Conservation (phyloP, 306 rosid genomes). For the Castanea crenata region DNA sequence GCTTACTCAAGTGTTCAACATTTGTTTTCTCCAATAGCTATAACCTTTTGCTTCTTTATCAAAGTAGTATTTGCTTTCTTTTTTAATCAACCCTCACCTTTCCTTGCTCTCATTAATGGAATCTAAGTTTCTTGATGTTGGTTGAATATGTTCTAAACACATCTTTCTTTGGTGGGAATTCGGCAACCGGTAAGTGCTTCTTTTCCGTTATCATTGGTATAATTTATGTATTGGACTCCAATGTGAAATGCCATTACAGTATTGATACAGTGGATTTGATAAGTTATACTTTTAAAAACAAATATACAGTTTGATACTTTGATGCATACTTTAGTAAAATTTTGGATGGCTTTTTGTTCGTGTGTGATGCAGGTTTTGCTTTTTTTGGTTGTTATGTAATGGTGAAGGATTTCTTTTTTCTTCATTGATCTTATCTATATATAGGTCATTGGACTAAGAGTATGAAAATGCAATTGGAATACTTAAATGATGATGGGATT, state of each 20-base stretch:
- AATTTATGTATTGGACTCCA: neutral
- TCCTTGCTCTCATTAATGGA: constrained; percentile 18
- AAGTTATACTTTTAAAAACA: neutral
- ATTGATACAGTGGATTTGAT: neutral
- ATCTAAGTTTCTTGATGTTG: constrained; percentile 23
- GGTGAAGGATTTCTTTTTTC: constrained; percentile 15
- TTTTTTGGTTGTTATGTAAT: constrained; percentile 10
- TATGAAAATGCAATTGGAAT: neutral
- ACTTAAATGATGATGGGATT: neutral
- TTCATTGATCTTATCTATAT: neutral
- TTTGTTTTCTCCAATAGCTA: neutral
- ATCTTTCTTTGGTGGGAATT: constrained; percentile 13
- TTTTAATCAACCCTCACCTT: constrained; percentile 12
- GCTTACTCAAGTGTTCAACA: too few relatives aligned
- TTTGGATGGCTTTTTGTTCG: constrained; percentile 1
- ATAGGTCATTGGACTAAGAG: neutral
- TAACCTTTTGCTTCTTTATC: neutral
- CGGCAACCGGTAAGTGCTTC: constrained; percentile 9
- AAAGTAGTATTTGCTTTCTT: neutral
- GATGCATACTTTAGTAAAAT: neutral
- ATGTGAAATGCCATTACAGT: neutral
- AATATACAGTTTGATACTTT: neutral
- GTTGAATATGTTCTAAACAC: constrained; percentile 14
- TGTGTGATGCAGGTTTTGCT: constrained; percentile 20
- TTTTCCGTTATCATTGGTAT: neutral